Evolutionary conservation across 1,284 basidiomycete species (phyloP).

Genomic region (Microbotryum violaceum): DNA sequence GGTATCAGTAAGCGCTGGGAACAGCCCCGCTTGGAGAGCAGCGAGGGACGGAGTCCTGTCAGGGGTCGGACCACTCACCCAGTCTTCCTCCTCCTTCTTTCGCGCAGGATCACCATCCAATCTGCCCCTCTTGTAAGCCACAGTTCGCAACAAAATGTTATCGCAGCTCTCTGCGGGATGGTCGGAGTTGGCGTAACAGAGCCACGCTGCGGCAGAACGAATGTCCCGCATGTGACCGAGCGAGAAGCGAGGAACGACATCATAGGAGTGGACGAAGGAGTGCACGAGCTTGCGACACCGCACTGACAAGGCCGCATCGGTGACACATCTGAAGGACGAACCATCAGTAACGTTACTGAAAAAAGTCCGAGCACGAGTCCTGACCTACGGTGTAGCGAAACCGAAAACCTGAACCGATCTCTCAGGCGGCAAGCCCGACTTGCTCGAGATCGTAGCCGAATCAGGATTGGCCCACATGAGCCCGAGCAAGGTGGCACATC

Average conservation of each 20-base stretch:
- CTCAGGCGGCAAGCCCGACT: slow-evolving; percentile 53
- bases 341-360: slow-evolving; percentile 1
- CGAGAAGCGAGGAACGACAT: slow-evolving; percentile 67
- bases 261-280: slow-evolving; percentile 72
- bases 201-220: slow-evolving; percentile 63
- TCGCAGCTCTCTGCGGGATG: slow-evolving; percentile 24
- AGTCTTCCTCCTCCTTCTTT: slow-evolving; percentile 20
- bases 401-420: slow-evolving; percentile 65
- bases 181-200: slow-evolving; percentile 58
- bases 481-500: slow-evolving; percentile 67
- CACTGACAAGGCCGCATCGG: slow-evolving; percentile 52
- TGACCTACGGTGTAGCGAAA: slow-evolving; percentile 63
- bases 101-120: slow-evolving; percentile 1
- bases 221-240: slow-evolving; percentile 66
- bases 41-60: slow-evolving; percentile 45
- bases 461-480: slow-evolving; percentile 75
- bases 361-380: slow-evolving; percentile 31
- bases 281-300: slow-evolving; percentile 51
- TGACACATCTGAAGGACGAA: slow-evolving; percentile 51
- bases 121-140: slow-evolving; percentile 6
- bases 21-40: too few relatives aligned
- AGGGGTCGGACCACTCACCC: slow-evolving; percentile 8
- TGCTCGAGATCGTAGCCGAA: slow-evolving; percentile 57
- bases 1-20: slow-evolving; percentile 38
- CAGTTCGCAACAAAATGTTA: slow-evolving; percentile 14